Evolutionary conservation across 345 rosid genomes (phyloP), one percentile per base, ranked within the genome.

Genomic region (Capsella bursapastoris): DNA sequence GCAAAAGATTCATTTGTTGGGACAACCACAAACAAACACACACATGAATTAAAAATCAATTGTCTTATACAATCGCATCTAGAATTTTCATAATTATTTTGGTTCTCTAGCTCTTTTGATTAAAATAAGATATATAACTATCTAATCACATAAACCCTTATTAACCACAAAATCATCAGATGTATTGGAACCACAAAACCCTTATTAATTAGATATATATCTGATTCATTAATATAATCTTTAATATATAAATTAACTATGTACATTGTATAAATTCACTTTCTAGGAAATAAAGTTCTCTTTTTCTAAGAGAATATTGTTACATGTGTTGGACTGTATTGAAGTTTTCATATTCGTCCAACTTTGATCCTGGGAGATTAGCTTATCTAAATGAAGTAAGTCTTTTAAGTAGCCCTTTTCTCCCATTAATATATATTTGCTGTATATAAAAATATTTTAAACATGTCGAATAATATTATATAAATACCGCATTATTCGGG

Each of bases 351-450:
- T 76, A 62, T 68, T 69, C 58, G 25, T 76, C 27, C 18, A 76
- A 43, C 50, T 62, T 68, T 35, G 34, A 4, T 58, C 4, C 25
- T 22, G 7, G 52, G 27, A 22, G 25, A 49, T 74, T 34, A 53
- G 70, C 58, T 62, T 22, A 53, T 18, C 75, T 69, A 76, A 62
- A 63, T 35, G 58, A 70, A 70, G 79, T 14, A 76, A 76, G 80
- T 63, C 65, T 62, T 69, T 45, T 55, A 18, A 18, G 58, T 55
- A 48, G 43, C 71, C 13, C 64, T 50, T 28, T 28, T 1, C 3
- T 9, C 32, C 53, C 72, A 12, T 66, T 28, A 74, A 58, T 57
- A 58, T 58, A 12, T 15, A 12, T 38, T 57, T 57, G 58, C 41
- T 16, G 7, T 27, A 15, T 35, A 15, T 57, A 38, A 10, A 64